These are phyloP conservation scores for Blumeria graminis DNA, from an alignment of 2,329 filamentous ascomycete genomes.

Conservation along the genomic window DNA sequence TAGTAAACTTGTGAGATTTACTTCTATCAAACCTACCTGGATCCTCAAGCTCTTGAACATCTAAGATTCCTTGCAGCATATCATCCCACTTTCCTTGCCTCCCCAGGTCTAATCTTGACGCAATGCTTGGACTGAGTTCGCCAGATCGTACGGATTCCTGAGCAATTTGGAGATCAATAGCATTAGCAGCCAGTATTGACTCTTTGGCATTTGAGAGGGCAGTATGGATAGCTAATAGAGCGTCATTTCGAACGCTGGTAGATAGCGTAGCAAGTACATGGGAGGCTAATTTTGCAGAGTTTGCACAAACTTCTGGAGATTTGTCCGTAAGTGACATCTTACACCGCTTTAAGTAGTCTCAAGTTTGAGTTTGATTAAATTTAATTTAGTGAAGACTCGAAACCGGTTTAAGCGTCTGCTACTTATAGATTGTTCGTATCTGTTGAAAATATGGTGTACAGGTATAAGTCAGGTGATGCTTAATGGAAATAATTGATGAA, in stretches of 20 bases:
- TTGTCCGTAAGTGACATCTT: constrained; percentile 91
- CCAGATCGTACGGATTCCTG: constrained; percentile 50
- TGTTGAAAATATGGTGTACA: too few species aligned
- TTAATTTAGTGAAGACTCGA: too few species aligned
- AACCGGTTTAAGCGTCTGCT: too few species aligned
- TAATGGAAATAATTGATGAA: too few species aligned
- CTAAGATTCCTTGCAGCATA: constrained; percentile 85
- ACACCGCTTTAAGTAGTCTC: too few species aligned
- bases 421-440: too few species aligned
- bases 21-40: too few species aligned
- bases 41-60: constrained; percentile 65
- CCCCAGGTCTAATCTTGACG: constrained; percentile 69
- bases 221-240: constrained; percentile 58
- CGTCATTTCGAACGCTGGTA: constrained; percentile 53
- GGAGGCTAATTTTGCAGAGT: constrained; percentile 60
- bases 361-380: too few species aligned
- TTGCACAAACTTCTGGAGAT: constrained; percentile 52
- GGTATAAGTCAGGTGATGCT: too few species aligned
- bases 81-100: constrained; percentile 87
- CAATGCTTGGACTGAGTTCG: constrained; percentile 52
- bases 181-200: constrained; percentile 68
- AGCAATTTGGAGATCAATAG: constrained; percentile 54
- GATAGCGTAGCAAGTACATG: constrained; percentile 62
- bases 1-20: too few species aligned
- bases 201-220: constrained; percentile 45